A percentile compares a stretch with the other conserved stretches of the same genome.
Evolutionary conservation across 768 basidiomycete species (phyloP).

Genomic region (Macrolepiota dolichaula): DNA sequence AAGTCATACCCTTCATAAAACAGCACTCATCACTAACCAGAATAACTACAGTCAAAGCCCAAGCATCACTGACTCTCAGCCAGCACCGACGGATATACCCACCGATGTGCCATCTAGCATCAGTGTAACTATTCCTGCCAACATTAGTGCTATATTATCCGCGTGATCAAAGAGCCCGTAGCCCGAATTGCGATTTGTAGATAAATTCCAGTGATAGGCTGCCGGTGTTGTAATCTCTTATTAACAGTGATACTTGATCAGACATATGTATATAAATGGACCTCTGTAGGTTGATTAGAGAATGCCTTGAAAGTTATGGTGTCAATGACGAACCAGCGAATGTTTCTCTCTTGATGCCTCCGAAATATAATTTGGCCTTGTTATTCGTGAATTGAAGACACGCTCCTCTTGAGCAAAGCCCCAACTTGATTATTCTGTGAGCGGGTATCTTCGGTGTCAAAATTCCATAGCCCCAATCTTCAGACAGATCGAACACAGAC

Average conservation of each 20-base stretch:
- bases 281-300: background rate
- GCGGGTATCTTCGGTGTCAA: background rate
- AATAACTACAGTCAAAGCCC: slow-evolving; percentile 16
- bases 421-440: background rate
- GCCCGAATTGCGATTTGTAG: background rate
- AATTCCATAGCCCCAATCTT: background rate
- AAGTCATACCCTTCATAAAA: slow-evolving; percentile 8
- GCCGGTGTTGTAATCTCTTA: background rate
- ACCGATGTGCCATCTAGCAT: background rate
- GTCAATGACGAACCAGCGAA: background rate
- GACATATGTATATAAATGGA: background rate
- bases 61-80: slow-evolving; percentile 14
- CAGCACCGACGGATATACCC: slow-evolving; percentile 8
- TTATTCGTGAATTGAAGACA: background rate
- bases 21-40: background rate
- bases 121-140: background rate
- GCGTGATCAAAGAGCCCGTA: background rate
- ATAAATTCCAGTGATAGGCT: background rate
- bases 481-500: background rate
- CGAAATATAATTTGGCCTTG: background rate
- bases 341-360: background rate
- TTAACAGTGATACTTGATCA: background rate
- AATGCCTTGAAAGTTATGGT: background rate
- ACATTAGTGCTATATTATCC: background rate
- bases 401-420: background rate